A percentile compares a stretch with the other conserved stretches of the same genome.
These are phyloP conservation scores for Aspergillus spinulosporus DNA, from an alignment of 2,329 filamentous ascomycete genomes.

Conservation along the genomic window DNA sequence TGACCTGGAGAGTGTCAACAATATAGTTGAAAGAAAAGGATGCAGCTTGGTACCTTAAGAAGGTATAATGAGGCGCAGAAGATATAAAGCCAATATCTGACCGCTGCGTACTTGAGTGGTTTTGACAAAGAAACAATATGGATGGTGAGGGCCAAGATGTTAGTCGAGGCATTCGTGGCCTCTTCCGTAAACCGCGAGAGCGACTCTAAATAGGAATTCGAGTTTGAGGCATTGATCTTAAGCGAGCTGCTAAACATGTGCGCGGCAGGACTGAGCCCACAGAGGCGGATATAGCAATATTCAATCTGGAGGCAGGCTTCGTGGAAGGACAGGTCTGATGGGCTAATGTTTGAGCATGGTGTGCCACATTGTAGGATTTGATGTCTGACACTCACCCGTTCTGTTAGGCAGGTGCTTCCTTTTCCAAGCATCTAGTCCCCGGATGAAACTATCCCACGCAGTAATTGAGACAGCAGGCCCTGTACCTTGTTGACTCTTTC, in stretches of 20 bases:
- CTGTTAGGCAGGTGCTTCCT: neutral
- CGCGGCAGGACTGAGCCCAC: slow-evolving; percentile 4
- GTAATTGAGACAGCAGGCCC: neutral
- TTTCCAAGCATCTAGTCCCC: slow-evolving; percentile 6
- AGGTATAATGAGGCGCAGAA: slow-evolving; percentile 11
- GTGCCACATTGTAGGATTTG: too few species aligned
- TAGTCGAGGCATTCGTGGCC: neutral
- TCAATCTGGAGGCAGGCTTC: slow-evolving; percentile 5
- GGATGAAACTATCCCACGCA: slow-evolving; percentile 2
- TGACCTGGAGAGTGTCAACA: neutral
- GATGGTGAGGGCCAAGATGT: neutral
- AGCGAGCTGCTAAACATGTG: slow-evolving; percentile 2
- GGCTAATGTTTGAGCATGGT: too few species aligned
- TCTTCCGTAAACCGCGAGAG: slow-evolving; percentile 1
- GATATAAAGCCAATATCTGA: slow-evolving; percentile 5
- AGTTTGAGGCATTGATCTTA: too few species aligned
- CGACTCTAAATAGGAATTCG: too few species aligned
- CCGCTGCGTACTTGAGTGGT: slow-evolving; percentile 1
- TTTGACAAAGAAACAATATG: neutral
- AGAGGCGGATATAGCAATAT: slow-evolving; percentile 10
- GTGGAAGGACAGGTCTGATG: neutral
- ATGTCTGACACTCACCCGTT: neutral
- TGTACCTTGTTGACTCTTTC: neutral
- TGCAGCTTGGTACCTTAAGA: neutral
- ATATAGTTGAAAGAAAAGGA: neutral